phyloP scores from a whole-genome alignment of 2,329 filamentous ascomycete species.

The Colletotrichum tropicale region DNA sequence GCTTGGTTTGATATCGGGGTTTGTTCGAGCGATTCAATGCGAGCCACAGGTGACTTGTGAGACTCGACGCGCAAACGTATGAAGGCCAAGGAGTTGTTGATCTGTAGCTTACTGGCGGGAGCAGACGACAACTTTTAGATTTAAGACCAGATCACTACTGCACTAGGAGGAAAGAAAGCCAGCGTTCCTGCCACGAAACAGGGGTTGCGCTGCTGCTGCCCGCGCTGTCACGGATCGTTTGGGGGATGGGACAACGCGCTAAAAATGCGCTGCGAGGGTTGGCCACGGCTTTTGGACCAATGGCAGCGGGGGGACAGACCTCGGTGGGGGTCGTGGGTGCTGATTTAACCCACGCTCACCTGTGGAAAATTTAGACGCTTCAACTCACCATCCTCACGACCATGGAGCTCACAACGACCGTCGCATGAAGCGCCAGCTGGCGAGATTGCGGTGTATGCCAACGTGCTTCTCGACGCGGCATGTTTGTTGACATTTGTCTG shows the following conservation, averaged over 20 bases:
- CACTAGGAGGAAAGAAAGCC: conserved; percentile 14
- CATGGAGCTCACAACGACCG: background rate
- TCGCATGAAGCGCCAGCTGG: background rate
- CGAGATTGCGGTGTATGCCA: background rate
- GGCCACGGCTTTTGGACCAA: background rate
- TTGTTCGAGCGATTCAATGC: background rate
- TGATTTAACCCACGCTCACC: conserved; percentile 3
- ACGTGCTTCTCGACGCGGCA: background rate
- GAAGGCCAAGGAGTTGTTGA: background rate
- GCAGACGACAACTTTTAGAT: background rate
- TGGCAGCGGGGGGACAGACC: background rate
- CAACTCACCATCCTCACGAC: background rate
- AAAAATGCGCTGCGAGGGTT: background rate
- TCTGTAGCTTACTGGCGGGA: background rate
- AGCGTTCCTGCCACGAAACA: conserved; percentile 10
- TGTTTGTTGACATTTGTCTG: background rate
- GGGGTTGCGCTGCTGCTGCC: background rate
- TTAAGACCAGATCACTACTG: conserved; percentile 22
- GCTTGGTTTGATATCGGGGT: background rate
- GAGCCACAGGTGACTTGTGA: background rate
- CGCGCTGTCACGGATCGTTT: background rate
- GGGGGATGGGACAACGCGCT: background rate
- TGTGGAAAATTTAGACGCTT: background rate
- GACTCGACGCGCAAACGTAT: background rate
- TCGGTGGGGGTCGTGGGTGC: background rate